Evolutionary conservation across 768 basidiomycete species (phyloP), one percentile per base, ranked within the genome.

Genomic region (Podaxis mareebaensis): DNA sequence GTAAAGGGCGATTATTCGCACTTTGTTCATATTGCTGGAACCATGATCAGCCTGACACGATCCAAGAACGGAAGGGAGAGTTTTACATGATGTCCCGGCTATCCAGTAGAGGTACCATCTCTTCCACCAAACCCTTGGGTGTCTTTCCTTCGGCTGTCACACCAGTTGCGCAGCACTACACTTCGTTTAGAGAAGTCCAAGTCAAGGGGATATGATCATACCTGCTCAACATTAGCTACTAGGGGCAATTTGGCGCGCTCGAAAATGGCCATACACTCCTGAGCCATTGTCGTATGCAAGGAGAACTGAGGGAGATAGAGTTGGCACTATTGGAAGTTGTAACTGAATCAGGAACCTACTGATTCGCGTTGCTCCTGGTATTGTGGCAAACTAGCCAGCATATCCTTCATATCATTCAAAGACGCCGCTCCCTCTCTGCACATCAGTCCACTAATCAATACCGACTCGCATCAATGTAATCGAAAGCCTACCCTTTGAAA

Each of bases 351-450:
- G 28, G 20, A 15, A 64, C 75, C 20, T 40, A 91, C 95, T 86
- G 95, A 95, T 73, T 99, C 96, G 61, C 96, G 85, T 68, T 94
- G 92, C 66, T 97, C 95, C 76, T 96, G 92, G 69, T 92, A 97
- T 75, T 97, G 94, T 1, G 96, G 95, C 65, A 99, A 73, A 71
- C 81, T 93, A 36, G 97, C 97, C 38, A 99, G 81, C 96, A 99
- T 97, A 71, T 99, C 97, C 75, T 97, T 98, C 93, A 99, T 96
- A 76, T 98, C 96, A 70, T 95, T 96, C 53, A 99, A 74, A 69
- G 86, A 95, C 53, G 92, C 91, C 8, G 91, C 92, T 49, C 90
- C 88, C 68, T 93, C 87, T 28, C 91, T 90, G 61, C 26, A 62
- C 39, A 28, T 58, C 24, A 54, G 60, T 42, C 15, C 36, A 26